Evolutionary conservation across 1,139 yeast genomes (phyloP).

Genomic region (Ashbya aceris): DNA sequence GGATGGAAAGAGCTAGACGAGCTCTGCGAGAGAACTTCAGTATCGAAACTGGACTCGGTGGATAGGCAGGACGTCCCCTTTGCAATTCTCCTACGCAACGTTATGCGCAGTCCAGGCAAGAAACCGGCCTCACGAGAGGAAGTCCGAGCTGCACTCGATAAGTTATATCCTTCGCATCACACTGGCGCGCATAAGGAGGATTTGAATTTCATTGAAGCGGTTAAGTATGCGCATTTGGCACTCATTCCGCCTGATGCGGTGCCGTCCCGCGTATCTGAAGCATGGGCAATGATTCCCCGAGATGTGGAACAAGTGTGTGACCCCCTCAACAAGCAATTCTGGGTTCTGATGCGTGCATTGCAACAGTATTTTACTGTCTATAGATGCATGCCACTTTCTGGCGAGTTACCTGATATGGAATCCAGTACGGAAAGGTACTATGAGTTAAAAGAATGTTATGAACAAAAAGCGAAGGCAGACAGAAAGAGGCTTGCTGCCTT

Average conservation of each 20-base stretch:
- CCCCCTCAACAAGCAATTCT: conserved; percentile 36
- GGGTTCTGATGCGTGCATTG: conserved; percentile 55
- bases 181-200: conserved; percentile 34
- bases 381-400: conserved; percentile 57
- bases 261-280: conserved; percentile 25
- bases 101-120: conserved; percentile 24
- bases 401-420: conserved; percentile 83
- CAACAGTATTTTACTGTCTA: conserved; percentile 37
- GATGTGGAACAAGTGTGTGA: conserved; percentile 5
- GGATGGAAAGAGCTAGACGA: conserved; percentile 70
- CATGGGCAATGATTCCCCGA: conserved; percentile 28
- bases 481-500: conserved; percentile 31
- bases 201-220: conserved; percentile 67
- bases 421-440: conserved; percentile 61
- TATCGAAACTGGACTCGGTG: conserved; percentile 39
- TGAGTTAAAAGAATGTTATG: conserved; percentile 48
- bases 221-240: conserved; percentile 48
- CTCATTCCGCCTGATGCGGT: conserved; percentile 18
- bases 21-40: conserved; percentile 35
- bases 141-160: conserved; percentile 31
- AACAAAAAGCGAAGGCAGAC: conserved; percentile 48
- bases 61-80: conserved; percentile 59
- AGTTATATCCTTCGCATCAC: conserved; percentile 21
- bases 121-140: conserved; percentile 27
- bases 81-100: conserved; percentile 54